Base-by-base conservation (phyloP, 352 stramenopile genomes). In the Pythium monospermum region DNA sequence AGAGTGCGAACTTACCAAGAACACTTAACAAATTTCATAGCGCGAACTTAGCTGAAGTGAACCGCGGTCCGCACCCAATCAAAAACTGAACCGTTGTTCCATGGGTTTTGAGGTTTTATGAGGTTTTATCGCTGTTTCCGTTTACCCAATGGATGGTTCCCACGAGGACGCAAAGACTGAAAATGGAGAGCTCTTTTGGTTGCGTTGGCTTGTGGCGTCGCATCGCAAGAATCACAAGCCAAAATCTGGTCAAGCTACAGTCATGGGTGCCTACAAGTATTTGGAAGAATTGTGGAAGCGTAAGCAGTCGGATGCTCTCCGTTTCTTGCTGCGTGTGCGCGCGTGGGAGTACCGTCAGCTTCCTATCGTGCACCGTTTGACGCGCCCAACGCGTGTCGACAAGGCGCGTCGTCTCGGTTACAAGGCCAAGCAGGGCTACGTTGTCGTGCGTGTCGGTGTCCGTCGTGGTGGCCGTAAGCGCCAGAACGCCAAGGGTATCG, bases 191-290 rank as follows among this genome's bases (percentile, higher is more conserved):
- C 28, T 38, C n/a, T 7, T 18, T 19, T 42, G n/a, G n/a, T n/a
- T n/a, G n/a, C n/a, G n/a, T n/a, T n/a, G n/a, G n/a, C n/a, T n/a
- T n/a, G n/a, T n/a, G n/a, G n/a, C n/a, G n/a, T n/a, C n/a, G 30
- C 30, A 8, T 13, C 30, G 13, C 30, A 13, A 35, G 30, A 19
- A n/a, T 39, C 47, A 57, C 30, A 54, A 60, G 42, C 51, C 51
- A 60, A 54, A 59, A 35, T 65, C 49, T 49, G 51, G 58, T 66
- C 58, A 66, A 61, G 50, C 45, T 40, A 58, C 38, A 60, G 53
- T 45, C 57, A 99, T 99, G 97, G 96, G 96, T 87, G 96, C 95
- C 54, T 99, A 99, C 95, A 99, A 99, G 87, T 99, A 99, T 77
- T 86, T 99, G 69, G 95, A 99, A 80, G 97, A 99, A 83, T 70